These are phyloP conservation scores for Medicago lupulina DNA, from an alignment of 306 rosid species.

Conservation along the genomic window DNA sequence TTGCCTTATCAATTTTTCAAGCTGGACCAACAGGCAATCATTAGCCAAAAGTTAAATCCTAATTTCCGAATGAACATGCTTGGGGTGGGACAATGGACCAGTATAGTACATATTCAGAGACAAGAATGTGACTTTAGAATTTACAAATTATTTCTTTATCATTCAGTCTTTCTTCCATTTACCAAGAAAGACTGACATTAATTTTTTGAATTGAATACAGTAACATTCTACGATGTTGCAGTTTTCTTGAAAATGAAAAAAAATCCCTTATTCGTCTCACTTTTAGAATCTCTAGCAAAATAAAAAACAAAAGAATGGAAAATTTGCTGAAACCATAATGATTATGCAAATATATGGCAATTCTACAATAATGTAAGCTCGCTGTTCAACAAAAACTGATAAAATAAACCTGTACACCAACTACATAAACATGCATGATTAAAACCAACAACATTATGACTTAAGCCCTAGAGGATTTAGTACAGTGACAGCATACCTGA, in stretches of 20 bases:
- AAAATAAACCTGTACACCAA: constrained; percentile 8
- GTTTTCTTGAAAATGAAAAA: constrained; percentile 12
- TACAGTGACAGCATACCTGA: constrained; percentile 66
- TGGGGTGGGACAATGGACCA: neutral
- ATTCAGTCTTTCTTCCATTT: constrained; percentile 9
- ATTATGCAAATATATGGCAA: neutral
- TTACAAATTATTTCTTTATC: constrained; percentile 6
- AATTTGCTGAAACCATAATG: constrained; percentile 9
- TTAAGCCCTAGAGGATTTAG: neutral
- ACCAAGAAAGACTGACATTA: constrained; percentile 8
- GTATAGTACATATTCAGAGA: constrained; percentile 3
- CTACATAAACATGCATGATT: constrained; percentile 7
- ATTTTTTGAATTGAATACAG: constrained; percentile 21
- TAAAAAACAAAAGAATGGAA: neutral
- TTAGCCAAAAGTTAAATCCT: constrained; percentile 10
- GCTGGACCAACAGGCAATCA: constrained; percentile 26
- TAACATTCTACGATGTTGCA: constrained; percentile 5
- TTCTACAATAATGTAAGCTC: constrained; percentile 4
- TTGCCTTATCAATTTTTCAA: constrained; percentile 15
- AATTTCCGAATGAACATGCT: constrained; percentile 4
- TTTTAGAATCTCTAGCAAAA: constrained; percentile 29
- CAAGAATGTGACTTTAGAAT: constrained; percentile 13
- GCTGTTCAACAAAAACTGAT: constrained; percentile 11
- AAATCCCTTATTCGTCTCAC: neutral
- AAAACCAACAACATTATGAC: constrained; percentile 24